A percentile compares a stretch with the other conserved stretches of the same genome.
phyloP scores from a whole-genome alignment of 164 flowering plant genomes.

The Hamamelis virginiana region DNA sequence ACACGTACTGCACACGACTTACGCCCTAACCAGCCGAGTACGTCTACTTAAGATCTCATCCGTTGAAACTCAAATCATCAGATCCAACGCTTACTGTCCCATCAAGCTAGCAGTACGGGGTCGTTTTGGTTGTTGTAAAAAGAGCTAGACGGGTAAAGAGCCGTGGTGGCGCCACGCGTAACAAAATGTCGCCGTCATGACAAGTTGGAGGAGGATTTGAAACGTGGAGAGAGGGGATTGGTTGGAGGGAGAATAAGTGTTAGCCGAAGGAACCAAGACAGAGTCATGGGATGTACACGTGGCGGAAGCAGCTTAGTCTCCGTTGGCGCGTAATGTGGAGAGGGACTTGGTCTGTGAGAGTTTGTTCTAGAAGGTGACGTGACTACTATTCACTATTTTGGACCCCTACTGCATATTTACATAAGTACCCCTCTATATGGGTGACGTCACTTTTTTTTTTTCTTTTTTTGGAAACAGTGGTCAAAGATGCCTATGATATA shows the following conservation, averaged over 20 bases:
- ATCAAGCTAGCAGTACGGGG: no score
- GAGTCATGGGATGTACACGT: conserved; percentile 22
- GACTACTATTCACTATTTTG: no score
- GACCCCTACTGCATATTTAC: no score
- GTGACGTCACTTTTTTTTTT: no score
- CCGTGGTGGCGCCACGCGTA: background rate
- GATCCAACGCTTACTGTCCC: no score
- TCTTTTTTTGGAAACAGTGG: no score
- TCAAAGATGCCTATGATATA: no score
- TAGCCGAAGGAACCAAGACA: conserved; percentile 3
- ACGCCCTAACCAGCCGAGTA: background rate
- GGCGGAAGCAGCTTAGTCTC: conserved; percentile 25
- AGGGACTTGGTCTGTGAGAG: conserved; percentile 18
- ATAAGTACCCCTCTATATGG: no score
- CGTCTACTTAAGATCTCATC: background rate
- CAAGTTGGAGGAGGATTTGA: background rate
- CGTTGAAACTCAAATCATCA: background rate
- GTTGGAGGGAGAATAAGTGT: background rate
- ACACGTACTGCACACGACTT: conserved; percentile 13
- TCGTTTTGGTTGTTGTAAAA: no score
- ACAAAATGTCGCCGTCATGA: background rate
- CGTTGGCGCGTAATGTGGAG: conserved; percentile 34
- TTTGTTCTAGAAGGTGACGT: background rate
- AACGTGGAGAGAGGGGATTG: background rate
- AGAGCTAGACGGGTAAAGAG: no score